Percentiles rank a stretch among this genome's conserved stretches.
These are phyloP conservation scores for Catunica adiposa DNA, from an alignment of 2,329 filamentous ascomycete genomes.

Conservation along the genomic window DNA sequence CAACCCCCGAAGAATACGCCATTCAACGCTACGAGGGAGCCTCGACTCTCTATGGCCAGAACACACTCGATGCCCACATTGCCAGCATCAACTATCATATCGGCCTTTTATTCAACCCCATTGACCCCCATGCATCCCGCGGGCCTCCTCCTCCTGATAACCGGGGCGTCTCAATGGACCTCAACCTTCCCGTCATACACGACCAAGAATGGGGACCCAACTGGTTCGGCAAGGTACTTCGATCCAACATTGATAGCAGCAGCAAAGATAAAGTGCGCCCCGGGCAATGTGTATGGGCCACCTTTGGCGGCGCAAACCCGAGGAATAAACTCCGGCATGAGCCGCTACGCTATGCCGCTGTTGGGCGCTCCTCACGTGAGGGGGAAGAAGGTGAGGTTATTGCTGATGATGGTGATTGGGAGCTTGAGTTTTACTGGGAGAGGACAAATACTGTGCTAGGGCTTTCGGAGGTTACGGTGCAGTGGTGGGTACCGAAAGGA, in stretches of 20 bases:
- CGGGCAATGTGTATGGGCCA: conserved; percentile 44
- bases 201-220: too few species aligned
- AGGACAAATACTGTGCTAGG: too few species aligned
- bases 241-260: too few species aligned
- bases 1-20: conserved; percentile 48
- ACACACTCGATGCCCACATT: conserved; percentile 74
- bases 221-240: too few species aligned
- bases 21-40: conserved; percentile 92
- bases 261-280: too few species aligned
- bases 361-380: too few species aligned
- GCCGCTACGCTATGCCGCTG: too few species aligned
- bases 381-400: not conserved
- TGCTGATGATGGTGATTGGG: conserved; percentile 60
- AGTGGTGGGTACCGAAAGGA: not conserved
- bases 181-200: too few species aligned
- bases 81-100: conserved; percentile 56
- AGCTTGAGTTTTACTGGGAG: conserved; percentile 51
- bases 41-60: conserved; percentile 70
- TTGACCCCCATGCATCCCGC: conserved; percentile 17
- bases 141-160: conserved; percentile 64
- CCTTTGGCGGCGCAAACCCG: conserved; percentile 76
- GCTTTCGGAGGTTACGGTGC: conserved; percentile 45
- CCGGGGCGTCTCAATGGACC: conserved; percentile 54
- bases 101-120: conserved; percentile 25
- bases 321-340: conserved; percentile 73